Evolutionary conservation across 805 yeast genomes (phyloP).

Genomic region (Komagataella pastoris): DNA sequence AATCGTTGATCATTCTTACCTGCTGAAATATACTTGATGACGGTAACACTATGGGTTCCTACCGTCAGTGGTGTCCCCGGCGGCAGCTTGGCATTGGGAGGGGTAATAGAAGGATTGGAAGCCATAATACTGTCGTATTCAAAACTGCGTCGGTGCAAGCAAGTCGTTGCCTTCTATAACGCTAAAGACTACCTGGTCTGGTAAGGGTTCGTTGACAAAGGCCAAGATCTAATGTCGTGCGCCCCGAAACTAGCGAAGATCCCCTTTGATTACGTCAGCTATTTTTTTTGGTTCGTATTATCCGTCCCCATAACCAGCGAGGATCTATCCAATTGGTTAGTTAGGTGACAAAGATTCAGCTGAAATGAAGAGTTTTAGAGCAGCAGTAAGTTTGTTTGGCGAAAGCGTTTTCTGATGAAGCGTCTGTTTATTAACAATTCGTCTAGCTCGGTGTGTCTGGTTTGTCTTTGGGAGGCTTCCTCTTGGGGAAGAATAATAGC

Average conservation of each 20-base stretch:
- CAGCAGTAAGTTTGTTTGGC: neutral
- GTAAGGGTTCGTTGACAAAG: neutral
- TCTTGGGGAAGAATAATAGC: neutral
- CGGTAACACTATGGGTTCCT: slow-evolving; percentile 58
- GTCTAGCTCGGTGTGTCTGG: neutral
- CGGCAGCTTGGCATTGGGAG: slow-evolving; percentile 34
- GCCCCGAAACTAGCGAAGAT: neutral
- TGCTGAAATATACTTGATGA: slow-evolving; percentile 52
- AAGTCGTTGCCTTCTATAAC: neutral
- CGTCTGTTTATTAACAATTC: neutral
- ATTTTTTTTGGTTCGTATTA: neutral
- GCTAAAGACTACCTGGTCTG: neutral
- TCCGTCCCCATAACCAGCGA: neutral
- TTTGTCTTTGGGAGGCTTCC: neutral
- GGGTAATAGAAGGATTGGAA: slow-evolving; percentile 6
- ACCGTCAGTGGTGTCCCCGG: slow-evolving; percentile 71
- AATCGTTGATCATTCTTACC: slow-evolving; percentile 26
- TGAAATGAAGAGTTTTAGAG: neutral
- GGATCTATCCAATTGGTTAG: neutral
- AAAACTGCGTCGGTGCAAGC: neutral
- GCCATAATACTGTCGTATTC: neutral
- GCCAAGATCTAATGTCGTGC: neutral
- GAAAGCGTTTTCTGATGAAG: neutral
- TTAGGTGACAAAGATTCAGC: neutral
- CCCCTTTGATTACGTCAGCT: neutral